Base-by-base conservation (phyloP, 148 eudicot genomes). In the Cornus kousa region DNA sequence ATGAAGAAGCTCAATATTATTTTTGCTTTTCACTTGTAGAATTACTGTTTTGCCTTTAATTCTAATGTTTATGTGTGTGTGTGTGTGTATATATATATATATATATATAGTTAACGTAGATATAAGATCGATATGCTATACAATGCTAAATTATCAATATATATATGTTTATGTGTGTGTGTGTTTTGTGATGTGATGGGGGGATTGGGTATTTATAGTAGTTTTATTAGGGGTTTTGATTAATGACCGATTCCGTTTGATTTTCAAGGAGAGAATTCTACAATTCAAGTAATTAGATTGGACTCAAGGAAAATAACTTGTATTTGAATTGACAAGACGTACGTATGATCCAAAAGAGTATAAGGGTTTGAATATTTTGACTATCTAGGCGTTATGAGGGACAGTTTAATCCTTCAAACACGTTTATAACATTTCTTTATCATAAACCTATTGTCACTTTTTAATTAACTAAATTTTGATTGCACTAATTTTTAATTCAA, bases 311-410 rank as follows among this genome's bases (percentile, higher is more conserved):
- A 75, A 60, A 74, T 64, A 62, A 17, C 31, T 50, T 50, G 71
- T 75, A 20, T 70, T 75, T 32, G 59, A 23, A 60, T 80, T 80
- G 78, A 73, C 73, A 67, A 66, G 20, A 23, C 28, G 28, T 28
- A 37, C 46, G n/a, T n/a, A 16, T 12, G 19, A 53, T 11, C 59
- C n/a, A 53, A 74, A 73, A 50, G 76, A 70, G 85, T 74, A 82
- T 64, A 82, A 74, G n/a, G 22, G 35, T 70, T 82, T 82, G 81
- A 79, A 78, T 48, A 59, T 74, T 19, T 73, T 78, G 81, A 82
- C 85, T 78, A 70, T 53, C 80, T 57, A 33, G 78, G 67, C 28
- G 28, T 28, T 28, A 28, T 28, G 28, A 28, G 28, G 23, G 23
- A 60, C 22, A 19, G 70, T 79, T 43, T 65, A 73, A 79, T 79